Base-by-base conservation (phyloP, 305 asterid genomes). In the Rubia balearica region DNA sequence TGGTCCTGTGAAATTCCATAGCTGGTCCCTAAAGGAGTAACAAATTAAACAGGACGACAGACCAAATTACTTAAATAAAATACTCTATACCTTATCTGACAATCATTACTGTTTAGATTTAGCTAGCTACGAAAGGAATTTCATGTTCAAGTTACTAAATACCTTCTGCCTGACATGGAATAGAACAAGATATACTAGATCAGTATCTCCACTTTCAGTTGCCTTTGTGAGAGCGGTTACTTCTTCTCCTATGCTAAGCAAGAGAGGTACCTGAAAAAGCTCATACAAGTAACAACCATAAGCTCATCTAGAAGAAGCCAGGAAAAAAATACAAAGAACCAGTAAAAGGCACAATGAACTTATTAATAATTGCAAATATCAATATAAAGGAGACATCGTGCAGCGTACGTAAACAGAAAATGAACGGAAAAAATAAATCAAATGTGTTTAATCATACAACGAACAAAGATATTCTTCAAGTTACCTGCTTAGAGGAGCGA, bases 101-200 rank as follows among this genome's bases (percentile, higher is more conserved):
- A 45, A 22, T 59, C 17, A 22, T 19, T 56, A 56, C 11, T 14
- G 9, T 5, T 8, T 13, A 19, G 1, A 16, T 24, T 60, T 8
- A 27, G 17, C 5, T 13, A 22, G n/a, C n/a, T n/a, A n/a, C 14
- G 12, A 43, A 16, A 57, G 4, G 43, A 57, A 64, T 22, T 12
- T 41, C 10, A 53, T 40, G 21, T 46, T 45, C 43, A 68, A 51
- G 51, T 73, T n/a, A 48, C 24, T 68, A n/a, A 75, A 67, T 70
- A 91, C 99, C 99, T 94, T 94, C 76, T 83, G 90, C 97, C 96
- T 86, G 71, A 91, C 85, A 77, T 94, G 98, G 77, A 94, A 91
- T 79, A 94, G 79, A 74, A 91, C 99, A 77, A 94, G 99, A 79
- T 91, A 94, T 59, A 91, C 92, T 53, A 94, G 96, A 88, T 94